Evolutionary conservation across 345 rosid genomes (phyloP).

Genomic region (Lumnitzera racemosa): DNA sequence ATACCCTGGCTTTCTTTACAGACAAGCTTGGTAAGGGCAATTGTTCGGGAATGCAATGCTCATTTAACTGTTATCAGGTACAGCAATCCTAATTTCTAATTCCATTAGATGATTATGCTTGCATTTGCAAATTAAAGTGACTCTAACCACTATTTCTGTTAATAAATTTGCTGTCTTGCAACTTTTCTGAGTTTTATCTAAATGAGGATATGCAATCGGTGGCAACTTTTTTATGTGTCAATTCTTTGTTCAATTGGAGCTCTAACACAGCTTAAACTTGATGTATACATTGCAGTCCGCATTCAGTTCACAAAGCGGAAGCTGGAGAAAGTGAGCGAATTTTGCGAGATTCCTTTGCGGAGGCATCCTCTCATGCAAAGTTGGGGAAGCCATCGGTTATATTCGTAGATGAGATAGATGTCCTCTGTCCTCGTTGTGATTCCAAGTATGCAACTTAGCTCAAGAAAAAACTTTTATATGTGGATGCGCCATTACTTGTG

Average conservation of each 20-base stretch:
- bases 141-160: too few relatives aligned
- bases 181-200: background rate
- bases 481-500: too few relatives aligned
- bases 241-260: background rate
- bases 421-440: slow-evolving; percentile 75
- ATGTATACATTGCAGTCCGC: slow-evolving; percentile 40
- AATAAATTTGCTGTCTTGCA: background rate
- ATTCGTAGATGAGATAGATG: slow-evolving; percentile 89
- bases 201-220: too few relatives aligned
- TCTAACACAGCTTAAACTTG: too few relatives aligned
- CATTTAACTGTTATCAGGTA: slow-evolving; percentile 77
- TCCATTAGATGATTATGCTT: background rate
- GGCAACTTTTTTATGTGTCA: too few relatives aligned
- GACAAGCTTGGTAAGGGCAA: slow-evolving; percentile 93
- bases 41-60: slow-evolving; percentile 76
- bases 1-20: slow-evolving; percentile 6
- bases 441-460: slow-evolving; percentile 33
- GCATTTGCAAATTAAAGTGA: background rate
- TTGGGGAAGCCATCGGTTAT: slow-evolving; percentile 69
- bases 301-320: slow-evolving; percentile 67
- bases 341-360: slow-evolving; percentile 69
- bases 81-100: background rate
- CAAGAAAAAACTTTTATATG: too few relatives aligned
- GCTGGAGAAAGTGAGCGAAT: slow-evolving; percentile 88
- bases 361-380: slow-evolving; percentile 56